Evolutionary conservation across 2,329 filamentous ascomycete species (phyloP).

Genomic region (Cordyceps fumosorosea): DNA sequence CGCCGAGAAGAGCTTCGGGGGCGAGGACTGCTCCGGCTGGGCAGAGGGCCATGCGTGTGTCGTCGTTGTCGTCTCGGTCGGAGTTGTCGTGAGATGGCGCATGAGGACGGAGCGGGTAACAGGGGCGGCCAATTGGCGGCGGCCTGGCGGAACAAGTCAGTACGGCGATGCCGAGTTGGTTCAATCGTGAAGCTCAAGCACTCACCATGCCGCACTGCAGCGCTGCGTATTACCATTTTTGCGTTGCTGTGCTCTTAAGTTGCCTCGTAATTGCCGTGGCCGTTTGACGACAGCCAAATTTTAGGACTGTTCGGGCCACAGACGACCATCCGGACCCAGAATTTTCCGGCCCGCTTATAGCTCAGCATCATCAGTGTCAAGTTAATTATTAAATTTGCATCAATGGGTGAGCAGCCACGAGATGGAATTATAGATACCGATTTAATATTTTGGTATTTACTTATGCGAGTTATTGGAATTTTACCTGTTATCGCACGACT

Average conservation of each 20-base stretch:
- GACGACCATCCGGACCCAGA: constrained; percentile 8
- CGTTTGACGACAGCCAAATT: constrained; percentile 5
- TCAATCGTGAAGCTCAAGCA: constrained; percentile 8
- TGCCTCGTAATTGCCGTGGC: neutral
- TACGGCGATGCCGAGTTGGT: constrained; percentile 8
- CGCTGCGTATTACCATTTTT: constrained; percentile 52
- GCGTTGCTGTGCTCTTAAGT: neutral
- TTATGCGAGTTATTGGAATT: too few relatives aligned
- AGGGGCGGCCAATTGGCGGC: constrained; percentile 42
- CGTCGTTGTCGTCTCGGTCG: constrained; percentile 12
- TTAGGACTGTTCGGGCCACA: constrained; percentile 1
- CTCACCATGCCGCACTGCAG: constrained; percentile 49
- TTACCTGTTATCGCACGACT: too few relatives aligned
- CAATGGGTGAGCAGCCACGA: neutral
- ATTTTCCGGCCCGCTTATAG: constrained; percentile 14
- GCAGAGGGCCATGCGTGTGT: constrained; percentile 18
- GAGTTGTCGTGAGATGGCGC: constrained; percentile 27
- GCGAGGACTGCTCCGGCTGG: constrained; percentile 15
- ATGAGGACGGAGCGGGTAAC: constrained; percentile 28
- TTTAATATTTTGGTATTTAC: neutral
- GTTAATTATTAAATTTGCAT: too few relatives aligned
- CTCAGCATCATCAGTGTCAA: neutral
- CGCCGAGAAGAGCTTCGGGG: constrained; percentile 20
- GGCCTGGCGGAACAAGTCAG: constrained; percentile 34
- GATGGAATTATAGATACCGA: neutral